These are phyloP conservation scores for Beauveria scarabaeidicola DNA, from an alignment of 2,329 filamentous ascomycete genomes.

Conservation along the genomic window DNA sequence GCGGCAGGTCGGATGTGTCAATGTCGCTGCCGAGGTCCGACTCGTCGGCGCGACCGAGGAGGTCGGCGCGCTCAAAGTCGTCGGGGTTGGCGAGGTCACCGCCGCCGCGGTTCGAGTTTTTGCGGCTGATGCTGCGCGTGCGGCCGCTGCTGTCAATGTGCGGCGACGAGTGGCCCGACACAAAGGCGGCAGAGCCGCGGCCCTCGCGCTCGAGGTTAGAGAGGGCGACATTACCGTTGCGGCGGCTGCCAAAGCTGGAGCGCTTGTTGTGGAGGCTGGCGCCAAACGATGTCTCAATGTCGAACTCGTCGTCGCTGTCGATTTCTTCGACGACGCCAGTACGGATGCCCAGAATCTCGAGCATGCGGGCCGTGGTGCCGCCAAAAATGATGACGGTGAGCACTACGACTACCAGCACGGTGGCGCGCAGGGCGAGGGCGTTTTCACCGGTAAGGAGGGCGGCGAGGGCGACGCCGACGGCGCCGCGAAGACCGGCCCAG, in stretches of 20 bases:
- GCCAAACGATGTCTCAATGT: constrained; percentile 67
- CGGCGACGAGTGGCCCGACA: constrained; percentile 45
- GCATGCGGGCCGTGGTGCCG: constrained; percentile 92
- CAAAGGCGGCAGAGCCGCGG: constrained; percentile 36
- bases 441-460: constrained; percentile 80
- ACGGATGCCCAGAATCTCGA: constrained; percentile 93
- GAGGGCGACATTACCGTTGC: constrained; percentile 52
- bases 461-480: constrained; percentile 89
- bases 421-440: constrained; percentile 75
- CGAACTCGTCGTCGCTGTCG: constrained; percentile 96
- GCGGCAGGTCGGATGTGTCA: constrained; percentile 58
- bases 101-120: constrained; percentile 29
- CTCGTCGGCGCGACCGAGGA: constrained; percentile 45
- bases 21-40: constrained; percentile 56
- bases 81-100: constrained; percentile 23
- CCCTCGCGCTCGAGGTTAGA: constrained; percentile 36
- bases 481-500: constrained; percentile 92
- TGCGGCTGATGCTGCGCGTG: constrained; percentile 43
- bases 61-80: constrained; percentile 48
- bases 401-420: constrained; percentile 94
- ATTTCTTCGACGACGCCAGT: constrained; percentile 96
- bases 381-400: constrained; percentile 98
- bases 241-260: constrained; percentile 64
- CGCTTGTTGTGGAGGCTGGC: constrained; percentile 73
- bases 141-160: constrained; percentile 29